A percentile compares a stretch with the other conserved stretches of the same genome.
phyloP scores from a whole-genome alignment of 352 stramenopile species.

The Phytophthora colocasiae region DNA sequence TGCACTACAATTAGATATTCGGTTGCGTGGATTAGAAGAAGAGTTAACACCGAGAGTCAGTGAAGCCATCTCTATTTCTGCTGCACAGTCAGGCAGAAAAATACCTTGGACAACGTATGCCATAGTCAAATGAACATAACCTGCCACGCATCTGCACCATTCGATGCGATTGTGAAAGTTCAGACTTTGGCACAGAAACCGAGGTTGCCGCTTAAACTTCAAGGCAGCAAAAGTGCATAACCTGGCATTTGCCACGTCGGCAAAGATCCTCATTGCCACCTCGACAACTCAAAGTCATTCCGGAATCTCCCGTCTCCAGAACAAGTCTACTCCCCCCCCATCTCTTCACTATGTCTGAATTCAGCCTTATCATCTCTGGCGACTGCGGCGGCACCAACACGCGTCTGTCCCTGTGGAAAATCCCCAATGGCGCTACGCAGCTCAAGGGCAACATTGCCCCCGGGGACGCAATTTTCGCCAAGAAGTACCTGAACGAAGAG shows the following conservation, averaged over 20 bases:
- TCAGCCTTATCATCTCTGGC: slow-evolving; percentile 68
- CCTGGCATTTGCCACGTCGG: slow-evolving; percentile 20
- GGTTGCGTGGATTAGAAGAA: no score
- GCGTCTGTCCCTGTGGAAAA: slow-evolving; percentile 88
- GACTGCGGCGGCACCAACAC: slow-evolving; percentile 98
- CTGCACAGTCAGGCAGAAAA: slow-evolving; percentile 5
- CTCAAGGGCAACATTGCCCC: slow-evolving; percentile 61
- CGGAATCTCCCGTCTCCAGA: slow-evolving; percentile 28
- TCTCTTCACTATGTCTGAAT: slow-evolving; percentile 12
- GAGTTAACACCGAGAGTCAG: no score
- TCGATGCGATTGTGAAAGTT: slow-evolving; percentile 27
- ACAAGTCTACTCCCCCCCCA: not conserved
- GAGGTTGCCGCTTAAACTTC: slow-evolving; percentile 10
- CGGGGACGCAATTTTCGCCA: slow-evolving; percentile 72
- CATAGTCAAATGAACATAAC: not conserved
- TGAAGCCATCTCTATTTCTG: slow-evolving; percentile 8
- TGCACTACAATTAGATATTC: no score
- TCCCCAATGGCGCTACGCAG: slow-evolving; percentile 51
- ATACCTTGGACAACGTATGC: not conserved
- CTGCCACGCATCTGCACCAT: slow-evolving; percentile 3
- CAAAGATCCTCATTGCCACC: slow-evolving; percentile 17
- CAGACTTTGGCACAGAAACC: slow-evolving; percentile 18
- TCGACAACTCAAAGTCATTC: slow-evolving; percentile 15
- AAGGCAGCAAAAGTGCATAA: slow-evolving; percentile 7
- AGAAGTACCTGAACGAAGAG: slow-evolving; percentile 87